phyloP scores from a whole-genome alignment of 805 yeast species.

The Kuraishia molischiana region DNA sequence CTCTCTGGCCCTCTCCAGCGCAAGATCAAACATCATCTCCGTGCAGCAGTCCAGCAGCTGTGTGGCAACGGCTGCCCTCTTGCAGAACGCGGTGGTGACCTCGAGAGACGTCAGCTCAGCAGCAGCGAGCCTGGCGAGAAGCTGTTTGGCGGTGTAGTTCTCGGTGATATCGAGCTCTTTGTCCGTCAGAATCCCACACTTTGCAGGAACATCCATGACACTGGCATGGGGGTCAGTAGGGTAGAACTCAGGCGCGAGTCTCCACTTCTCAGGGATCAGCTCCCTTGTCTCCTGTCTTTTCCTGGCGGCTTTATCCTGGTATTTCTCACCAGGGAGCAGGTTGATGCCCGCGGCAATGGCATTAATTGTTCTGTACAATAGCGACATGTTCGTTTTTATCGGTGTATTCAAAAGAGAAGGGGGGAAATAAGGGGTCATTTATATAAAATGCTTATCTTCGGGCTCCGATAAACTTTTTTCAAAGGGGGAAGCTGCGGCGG shows the following conservation, averaged over 20 bases:
- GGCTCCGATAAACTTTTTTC: too few species aligned
- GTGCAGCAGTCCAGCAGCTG: conserved; percentile 15
- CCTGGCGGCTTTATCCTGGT: conserved; percentile 4
- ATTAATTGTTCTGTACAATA: too few species aligned
- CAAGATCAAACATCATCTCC: conserved; percentile 14
- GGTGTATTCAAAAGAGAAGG: too few species aligned
- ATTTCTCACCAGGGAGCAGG: neutral
- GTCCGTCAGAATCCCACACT: conserved; percentile 6
- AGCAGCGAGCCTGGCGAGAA: neutral
- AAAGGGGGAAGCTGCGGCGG: too few species aligned
- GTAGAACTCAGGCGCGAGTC: neutral
- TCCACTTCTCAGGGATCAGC: neutral
- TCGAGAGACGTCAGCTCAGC: conserved; percentile 24
- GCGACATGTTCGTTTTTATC: too few species aligned
- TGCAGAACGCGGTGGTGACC: conserved; percentile 29
- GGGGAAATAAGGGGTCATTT: too few species aligned
- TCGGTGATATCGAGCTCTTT: conserved; percentile 9
- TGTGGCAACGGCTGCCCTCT: conserved; percentile 24
- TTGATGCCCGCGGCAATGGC: too few species aligned
- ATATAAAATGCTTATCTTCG: too few species aligned
- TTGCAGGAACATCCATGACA: conserved; percentile 7
- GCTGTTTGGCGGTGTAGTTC: conserved; percentile 3
- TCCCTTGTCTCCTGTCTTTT: neutral
- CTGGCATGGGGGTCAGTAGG: neutral
- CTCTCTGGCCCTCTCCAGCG: conserved; percentile 11